Conservation (phyloP, 495 filamentous ascomycete genomes). For the Niebla homalea region DNA sequence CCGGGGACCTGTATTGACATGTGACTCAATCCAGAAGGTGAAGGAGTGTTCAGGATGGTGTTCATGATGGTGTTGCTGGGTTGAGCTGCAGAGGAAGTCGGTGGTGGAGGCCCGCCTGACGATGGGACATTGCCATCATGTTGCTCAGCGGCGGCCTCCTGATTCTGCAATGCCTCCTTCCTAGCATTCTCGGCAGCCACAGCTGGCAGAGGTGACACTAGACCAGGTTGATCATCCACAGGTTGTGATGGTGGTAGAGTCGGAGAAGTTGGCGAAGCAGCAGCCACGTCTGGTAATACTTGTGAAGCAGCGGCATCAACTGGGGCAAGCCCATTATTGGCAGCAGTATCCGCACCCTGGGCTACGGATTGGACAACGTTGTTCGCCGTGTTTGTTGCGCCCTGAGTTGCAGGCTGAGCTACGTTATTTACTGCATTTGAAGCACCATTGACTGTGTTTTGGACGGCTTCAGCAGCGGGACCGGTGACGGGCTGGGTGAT, state of each 20-base stretch:
- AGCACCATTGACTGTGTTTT: not conserved
- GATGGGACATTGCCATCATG: not conserved
- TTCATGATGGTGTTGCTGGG: not conserved
- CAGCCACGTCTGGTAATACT: not conserved
- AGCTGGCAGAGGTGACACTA: constrained; percentile 9
- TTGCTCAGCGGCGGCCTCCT: constrained; percentile 6
- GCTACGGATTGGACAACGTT: not conserved
- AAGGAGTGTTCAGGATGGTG: not conserved
- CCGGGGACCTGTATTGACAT: constrained; percentile 2
- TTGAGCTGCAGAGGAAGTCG: not conserved
- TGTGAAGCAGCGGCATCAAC: not conserved
- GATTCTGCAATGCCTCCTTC: constrained; percentile 4
- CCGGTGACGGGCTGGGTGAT: not conserved
- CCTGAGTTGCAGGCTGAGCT: not conserved
- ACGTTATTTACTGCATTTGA: constrained; percentile 1
- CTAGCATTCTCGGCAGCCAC: constrained; percentile 10
- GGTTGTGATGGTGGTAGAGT: not conserved
- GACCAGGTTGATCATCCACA: constrained; percentile 5
- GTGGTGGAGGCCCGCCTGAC: not conserved
- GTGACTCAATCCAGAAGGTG: not conserved
- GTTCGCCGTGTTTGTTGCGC: not conserved
- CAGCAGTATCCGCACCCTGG: not conserved
- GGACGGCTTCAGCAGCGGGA: constrained; percentile 1
- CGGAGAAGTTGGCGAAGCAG: not conserved
- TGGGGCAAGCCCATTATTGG: not conserved